Evolutionary conservation across 2,329 filamentous ascomycete genomes (phyloP).

Genomic region (Hypoxylon sp.): DNA sequence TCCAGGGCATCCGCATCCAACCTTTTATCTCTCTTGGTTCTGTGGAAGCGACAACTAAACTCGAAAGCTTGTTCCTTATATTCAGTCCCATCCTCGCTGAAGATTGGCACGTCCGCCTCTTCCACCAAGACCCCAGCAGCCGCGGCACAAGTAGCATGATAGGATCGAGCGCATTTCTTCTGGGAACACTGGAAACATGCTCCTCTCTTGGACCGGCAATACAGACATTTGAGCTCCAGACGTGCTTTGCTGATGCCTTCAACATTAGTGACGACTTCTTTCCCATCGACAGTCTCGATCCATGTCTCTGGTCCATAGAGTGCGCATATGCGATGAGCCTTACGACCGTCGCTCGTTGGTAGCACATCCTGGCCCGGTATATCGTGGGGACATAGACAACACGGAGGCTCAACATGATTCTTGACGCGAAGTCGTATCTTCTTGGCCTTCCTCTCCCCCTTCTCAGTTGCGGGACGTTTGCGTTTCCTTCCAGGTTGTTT

Average conservation of each 20-base stretch:
- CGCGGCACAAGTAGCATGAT: constrained; percentile 94
- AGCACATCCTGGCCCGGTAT: constrained; percentile 86
- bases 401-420: constrained; percentile 81
- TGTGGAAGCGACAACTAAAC: constrained; percentile 94
- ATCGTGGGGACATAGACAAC: constrained; percentile 93
- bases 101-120: constrained; percentile 85
- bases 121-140: constrained; percentile 94
- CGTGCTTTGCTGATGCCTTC: constrained; percentile 88
- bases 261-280: constrained; percentile 83
- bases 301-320: constrained; percentile 93
- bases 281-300: constrained; percentile 79
- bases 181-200: constrained; percentile 97
- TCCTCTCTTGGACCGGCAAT: constrained; percentile 94
- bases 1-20: constrained; percentile 78
- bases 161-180: constrained; percentile 93
- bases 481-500: constrained; percentile 76
- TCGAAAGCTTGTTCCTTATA: constrained; percentile 94
- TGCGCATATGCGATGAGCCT: constrained; percentile 90
- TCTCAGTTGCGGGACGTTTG: constrained; percentile 67
- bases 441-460: constrained; percentile 75
- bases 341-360: constrained; percentile 87
- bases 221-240: constrained; percentile 92
- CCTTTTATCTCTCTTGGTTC: constrained; percentile 87
- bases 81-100: constrained; percentile 90
- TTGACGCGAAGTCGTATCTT: constrained; percentile 83